Base-by-base conservation (phyloP, 1,284 basidiomycete genomes). In the Melampsora larici-populina region DNA sequence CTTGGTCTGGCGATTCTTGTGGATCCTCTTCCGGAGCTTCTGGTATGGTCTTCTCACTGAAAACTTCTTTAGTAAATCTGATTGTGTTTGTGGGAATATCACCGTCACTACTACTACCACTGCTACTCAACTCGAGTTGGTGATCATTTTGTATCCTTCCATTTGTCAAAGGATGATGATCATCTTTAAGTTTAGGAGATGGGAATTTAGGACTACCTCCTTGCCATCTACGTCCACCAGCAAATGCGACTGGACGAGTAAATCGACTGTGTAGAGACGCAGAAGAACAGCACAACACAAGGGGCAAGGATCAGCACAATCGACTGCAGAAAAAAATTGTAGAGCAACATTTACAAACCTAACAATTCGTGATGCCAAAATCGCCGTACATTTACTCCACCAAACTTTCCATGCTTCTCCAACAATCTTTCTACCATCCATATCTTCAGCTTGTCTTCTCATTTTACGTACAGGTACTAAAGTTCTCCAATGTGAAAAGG, bases 361-460 rank as follows among this genome's bases (percentile, higher is more conserved):
- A 24, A 75, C 49, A 9, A 75, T 75, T 17, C 72, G 72, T 17
- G 72, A 75, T 13, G 72, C 72, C 51, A 66, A 55, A 51, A 75
- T 75, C 8, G 72, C 72, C 18, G 64, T 51, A 24, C 72, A 75
- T 51, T 75, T 75, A 33, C 64, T 62, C 72, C 72, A 75, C 72
- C 72, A 75, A 2, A 75, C 72, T 51, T 60, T 75, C 24, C 51
- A 75, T n/a, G 63, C 72, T 62, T 75, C 72, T 33, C 63, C 29
- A 24, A 75, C 48, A 13, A 75, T 51, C n/a, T 43, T 46, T n/a
- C 55, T 58, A 31, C 63, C 58, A 40, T 75, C 72, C 18, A 24
- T 46, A 11, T 36, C 55, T 31, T 66, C n/a, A 51, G 72, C 72
- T 51, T 55, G 29, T 58, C 31, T 29, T 15, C 63, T 49, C 43